A percentile compares a stretch with the other conserved stretches of the same genome.
Conservation (phyloP, 305 asterid genomes). For the Solanum hybrid region DNA sequence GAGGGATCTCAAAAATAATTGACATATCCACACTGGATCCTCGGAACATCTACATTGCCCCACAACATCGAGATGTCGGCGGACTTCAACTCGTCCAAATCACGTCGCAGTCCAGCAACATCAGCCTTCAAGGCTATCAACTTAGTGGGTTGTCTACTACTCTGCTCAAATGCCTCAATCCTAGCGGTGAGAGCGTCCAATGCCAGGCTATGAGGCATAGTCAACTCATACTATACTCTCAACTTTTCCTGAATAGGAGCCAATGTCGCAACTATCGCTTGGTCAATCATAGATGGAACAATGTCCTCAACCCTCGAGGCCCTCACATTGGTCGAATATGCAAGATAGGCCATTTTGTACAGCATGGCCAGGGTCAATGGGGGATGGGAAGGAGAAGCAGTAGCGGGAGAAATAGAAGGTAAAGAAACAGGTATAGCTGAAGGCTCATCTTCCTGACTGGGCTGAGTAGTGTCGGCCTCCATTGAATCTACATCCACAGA, state of each 20-base stretch:
- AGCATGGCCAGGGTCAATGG: background rate
- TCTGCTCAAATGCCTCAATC: background rate
- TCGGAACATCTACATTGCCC: background rate
- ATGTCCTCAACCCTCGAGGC: background rate
- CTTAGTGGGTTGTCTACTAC: no score
- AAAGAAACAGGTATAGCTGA: no score
- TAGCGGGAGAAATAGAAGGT: background rate
- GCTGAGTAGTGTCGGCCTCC: background rate
- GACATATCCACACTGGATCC: background rate
- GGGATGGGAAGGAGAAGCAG: background rate
- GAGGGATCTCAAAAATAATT: background rate
- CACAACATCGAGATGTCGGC: no score
- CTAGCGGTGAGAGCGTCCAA: background rate
- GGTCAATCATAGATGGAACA: background rate
- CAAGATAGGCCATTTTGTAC: background rate
- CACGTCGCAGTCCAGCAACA: no score
- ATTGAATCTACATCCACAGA: background rate
- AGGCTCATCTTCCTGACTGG: background rate
- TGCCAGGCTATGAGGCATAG: background rate
- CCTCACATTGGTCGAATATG: background rate
- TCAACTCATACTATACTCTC: background rate
- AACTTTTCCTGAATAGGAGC: background rate
- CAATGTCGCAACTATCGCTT: background rate
- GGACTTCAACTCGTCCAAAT: no score
- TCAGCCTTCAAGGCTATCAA: no score